phyloP scores from a whole-genome alignment of 2,329 filamentous ascomycete species.

The Sphaerulina vaccinii region DNA sequence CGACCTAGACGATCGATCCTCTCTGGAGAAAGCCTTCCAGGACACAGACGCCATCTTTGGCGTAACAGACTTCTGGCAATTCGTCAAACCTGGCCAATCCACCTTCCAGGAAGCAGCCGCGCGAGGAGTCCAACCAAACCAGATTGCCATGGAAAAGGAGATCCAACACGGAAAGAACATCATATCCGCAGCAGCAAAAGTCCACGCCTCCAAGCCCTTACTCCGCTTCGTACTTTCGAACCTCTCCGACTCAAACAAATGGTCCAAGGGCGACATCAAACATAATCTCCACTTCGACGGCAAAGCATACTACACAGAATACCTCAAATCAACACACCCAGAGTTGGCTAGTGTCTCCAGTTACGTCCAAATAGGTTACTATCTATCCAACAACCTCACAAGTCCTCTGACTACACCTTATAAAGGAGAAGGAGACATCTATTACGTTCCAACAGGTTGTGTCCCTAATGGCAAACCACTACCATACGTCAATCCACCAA shows the following conservation, averaged over 20 bases:
- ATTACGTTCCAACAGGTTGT: constrained; percentile 19
- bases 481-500: constrained; percentile 20
- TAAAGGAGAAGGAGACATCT: constrained; percentile 20
- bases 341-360: constrained; percentile 30
- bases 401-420: constrained; percentile 19
- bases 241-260: constrained; percentile 39
- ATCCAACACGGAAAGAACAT: constrained; percentile 36
- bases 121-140: constrained; percentile 23
- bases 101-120: constrained; percentile 21
- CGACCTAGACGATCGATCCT: constrained; percentile 34
- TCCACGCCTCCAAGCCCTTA: constrained; percentile 7
- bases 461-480: background rate
- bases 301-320: constrained; percentile 33
- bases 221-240: constrained; percentile 43
- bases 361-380: constrained; percentile 39
- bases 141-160: constrained; percentile 27
- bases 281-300: constrained; percentile 40
- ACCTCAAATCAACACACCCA: constrained; percentile 25
- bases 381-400: constrained; percentile 35
- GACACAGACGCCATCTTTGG: constrained; percentile 41
- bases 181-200: constrained; percentile 26
- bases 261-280: constrained; percentile 44
- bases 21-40: constrained; percentile 37
- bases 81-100: constrained; percentile 20
- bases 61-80: constrained; percentile 39